Conservation (phyloP, 2,329 filamentous ascomycete genomes). For the Annulohypoxylon truncatum region DNA sequence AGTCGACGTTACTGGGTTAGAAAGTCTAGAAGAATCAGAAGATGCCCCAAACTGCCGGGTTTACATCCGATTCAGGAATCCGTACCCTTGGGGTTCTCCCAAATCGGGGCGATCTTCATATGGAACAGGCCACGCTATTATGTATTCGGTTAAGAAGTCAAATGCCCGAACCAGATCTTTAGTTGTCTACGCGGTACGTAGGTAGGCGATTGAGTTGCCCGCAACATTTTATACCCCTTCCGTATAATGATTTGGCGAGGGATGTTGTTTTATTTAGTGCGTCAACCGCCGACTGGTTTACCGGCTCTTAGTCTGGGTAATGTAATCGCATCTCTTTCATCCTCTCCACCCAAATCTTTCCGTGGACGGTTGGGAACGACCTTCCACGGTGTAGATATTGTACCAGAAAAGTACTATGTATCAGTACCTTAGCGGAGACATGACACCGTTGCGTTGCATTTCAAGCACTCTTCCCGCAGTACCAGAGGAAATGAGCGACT, state of each 20-base stretch:
- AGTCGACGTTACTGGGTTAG: conserved; percentile 24
- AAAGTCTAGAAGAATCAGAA: conserved; percentile 39
- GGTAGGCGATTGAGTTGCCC: conserved; percentile 8
- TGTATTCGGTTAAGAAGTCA: conserved; percentile 22
- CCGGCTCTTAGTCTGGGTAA: conserved; percentile 15
- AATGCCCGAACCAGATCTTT: conserved; percentile 33
- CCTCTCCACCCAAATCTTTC: neutral
- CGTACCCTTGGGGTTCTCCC: conserved; percentile 31
- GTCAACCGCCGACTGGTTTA: neutral
- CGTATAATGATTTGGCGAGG: neutral
- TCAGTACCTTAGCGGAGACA: conserved; percentile 1
- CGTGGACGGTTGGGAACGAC: conserved; percentile 1
- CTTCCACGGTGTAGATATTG: conserved; percentile 4
- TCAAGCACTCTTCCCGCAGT: conserved; percentile 23
- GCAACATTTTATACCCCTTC: conserved; percentile 15
- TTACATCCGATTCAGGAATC: conserved; percentile 42
- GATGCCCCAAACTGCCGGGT: conserved; percentile 40
- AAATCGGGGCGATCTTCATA: conserved; percentile 40
- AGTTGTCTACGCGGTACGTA: no score
- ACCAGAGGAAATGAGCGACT: conserved; percentile 29
- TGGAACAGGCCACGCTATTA: conserved; percentile 31
- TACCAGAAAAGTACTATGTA: conserved; percentile 7
- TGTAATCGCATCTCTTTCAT: conserved; percentile 15
- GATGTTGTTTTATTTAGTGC: conserved; percentile 4
- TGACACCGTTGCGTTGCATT: conserved; percentile 27